Evolutionary conservation across 768 basidiomycete species (phyloP), one percentile per base, ranked within the genome.

Genomic region (Mycena rebaudengoi): DNA sequence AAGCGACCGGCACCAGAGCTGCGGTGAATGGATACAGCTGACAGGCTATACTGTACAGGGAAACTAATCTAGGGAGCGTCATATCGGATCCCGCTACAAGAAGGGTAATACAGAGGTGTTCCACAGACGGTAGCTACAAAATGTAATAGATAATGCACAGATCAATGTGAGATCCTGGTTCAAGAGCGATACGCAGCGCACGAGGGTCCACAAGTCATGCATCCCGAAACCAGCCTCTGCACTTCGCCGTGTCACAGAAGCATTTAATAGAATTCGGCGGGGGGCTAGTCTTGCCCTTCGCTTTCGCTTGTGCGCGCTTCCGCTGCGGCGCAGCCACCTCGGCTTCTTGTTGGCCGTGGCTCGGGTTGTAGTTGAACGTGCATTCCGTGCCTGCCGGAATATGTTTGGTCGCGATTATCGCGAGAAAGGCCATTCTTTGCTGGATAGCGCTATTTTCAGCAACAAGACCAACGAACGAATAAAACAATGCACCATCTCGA

Each of bases 301-400:
- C 56, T 25, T 44, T 8, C 26, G n/a, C 16, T n/a, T 16, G 23
- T 8, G 11, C 16, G n/a, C 5, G 10, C 26, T n/a, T 26, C 18
- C 35, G 26, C 46, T 37, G 18, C 35, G 10, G 10, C 18, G 10
- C 26, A 21, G 14, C 26, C 4, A 23, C 3, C 28, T 18, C 52
- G 35, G 43, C 52, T 51, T 61, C 41, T 43, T 39, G 8, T n/a
- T n/a, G n/a, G n/a, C n/a, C n/a, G n/a, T n/a, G n/a, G n/a, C n/a
- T n/a, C n/a, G 72, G 72, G 26, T 59, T 43, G 51, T 74, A 74
- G 62, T 74, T 71, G 25, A 74, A 66, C 4, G 64, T 66, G 37
- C 71, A 54, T 59, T 74, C 72, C 8, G 55, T 63, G n/a, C 56
- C 21, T 5, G 70, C 66, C 14, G 48, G 40, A 35, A 74, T 73